Base-by-base conservation (phyloP, 2,329 filamentous ascomycete genomes). In the Calonectria crousiana region DNA sequence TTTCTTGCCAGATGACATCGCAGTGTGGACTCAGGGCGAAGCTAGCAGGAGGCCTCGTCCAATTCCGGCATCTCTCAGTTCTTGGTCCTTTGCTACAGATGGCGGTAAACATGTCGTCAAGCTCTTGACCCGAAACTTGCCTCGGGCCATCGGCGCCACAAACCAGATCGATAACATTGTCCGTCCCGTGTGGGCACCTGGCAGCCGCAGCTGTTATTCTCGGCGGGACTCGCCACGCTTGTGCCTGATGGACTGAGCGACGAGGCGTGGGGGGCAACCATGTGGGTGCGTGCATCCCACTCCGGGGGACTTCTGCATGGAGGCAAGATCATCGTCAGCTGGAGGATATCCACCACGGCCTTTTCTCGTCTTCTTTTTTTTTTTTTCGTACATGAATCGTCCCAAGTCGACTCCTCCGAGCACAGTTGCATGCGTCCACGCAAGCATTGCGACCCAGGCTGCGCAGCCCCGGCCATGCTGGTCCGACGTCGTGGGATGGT, bases 261-360 rank as follows among this genome's bases (percentile, higher is more conserved):
- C n/a, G n/a, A 60, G 56, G 56, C 56, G 56, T 60, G 56, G 56
- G 34, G 53, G 56, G 56, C 56, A 60, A 16, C 34, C n/a, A 41
- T 60, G 56, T 41, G 56, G 34, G 56, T 60, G 56, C 56, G 56
- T 60, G 34, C 56, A 60, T 60, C 34, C 56, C n/a, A n/a, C 34
- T 60, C 56, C 56, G 56, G 56, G 53, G 10, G 34, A 26, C n/a
- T 23, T 60, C 56, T 60, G n/a, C 56, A 60, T 60, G 56, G 14
- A 60, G 56, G n/a, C 23, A 60, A 60, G 56, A 60, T 60, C 56
- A 38, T 60, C 56, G 34, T 9, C 20, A 13, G 26, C n/a, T 47
- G 44, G 44, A 47, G 56, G 23, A 38, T 60, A 58, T 36, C 56
- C 56, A 60, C 34, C 34, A 38, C 56, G n/a, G 56, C 18, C 14